Base-by-base conservation (phyloP, 2,329 filamentous ascomycete genomes). In the Elsinoe arachidis region DNA sequence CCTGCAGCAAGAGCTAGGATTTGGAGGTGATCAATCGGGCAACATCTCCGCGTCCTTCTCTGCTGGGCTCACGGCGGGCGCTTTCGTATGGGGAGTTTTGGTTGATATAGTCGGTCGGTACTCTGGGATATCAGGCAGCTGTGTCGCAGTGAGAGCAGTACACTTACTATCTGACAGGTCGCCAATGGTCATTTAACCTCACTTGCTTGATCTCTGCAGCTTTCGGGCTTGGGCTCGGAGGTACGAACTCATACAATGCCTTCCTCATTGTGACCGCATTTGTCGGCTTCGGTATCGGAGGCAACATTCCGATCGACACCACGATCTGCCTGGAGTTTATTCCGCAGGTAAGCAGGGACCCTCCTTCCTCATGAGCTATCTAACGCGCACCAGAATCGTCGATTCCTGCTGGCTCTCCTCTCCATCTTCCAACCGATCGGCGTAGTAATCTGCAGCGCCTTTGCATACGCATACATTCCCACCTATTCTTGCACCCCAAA, bases 251-350 rank as follows among this genome's bases (percentile, higher is more conserved):
- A 10, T 81, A 81, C 67, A 73, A 64, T 14, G 74, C 74, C 2
- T 78, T 82, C 49, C 71, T 81, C 17, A 73, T 78, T 12, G 65
- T 82, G 7, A 80, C 78, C 1, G 78, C 79, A 0, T 78, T 81
- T 59, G 73, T 78, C 10, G 79, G 80, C 2, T 78, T 61, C 10
- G 60, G 60, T 46, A 71, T 78, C 0, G 76, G 77, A 1, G 78
- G 78, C 5, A 81, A 81, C 43, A 79, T 81, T 10, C 79, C 78
- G 2, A 79, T 81, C 39, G 78, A 80, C 57, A 78, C 77, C 0
- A 80, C 78, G 0, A 80, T 82, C 38, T 76, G 76, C 5, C 73
- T 82, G 3, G 79, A 82, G 57, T 81, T 80, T 58, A 75, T 80
- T 14, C 80, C 79, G 5, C 67, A 68, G 59, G 54, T 56, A 19